Conservation (phyloP, 768 basidiomycete genomes). For the Pleurotus cornucopiae region DNA sequence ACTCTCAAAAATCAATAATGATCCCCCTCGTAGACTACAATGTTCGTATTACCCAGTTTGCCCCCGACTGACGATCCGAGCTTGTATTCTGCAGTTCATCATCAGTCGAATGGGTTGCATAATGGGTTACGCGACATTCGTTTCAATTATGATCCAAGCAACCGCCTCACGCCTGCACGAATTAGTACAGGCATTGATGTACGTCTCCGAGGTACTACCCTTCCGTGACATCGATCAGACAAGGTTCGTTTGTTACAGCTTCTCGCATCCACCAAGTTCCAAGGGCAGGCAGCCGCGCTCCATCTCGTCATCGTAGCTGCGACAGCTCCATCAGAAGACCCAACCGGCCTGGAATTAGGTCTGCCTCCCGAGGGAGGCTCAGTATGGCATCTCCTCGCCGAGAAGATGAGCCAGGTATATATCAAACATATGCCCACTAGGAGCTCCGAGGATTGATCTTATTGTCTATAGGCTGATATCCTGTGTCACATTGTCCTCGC, state of each 20-base stretch:
- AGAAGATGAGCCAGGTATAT: conserved; percentile 41
- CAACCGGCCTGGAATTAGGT: conserved; percentile 18
- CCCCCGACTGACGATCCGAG: conserved; percentile 28
- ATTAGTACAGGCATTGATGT: conserved; percentile 46
- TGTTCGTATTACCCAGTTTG: conserved; percentile 42
- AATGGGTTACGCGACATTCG: conserved; percentile 33
- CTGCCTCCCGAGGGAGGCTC: conserved; percentile 26
- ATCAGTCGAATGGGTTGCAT: conserved; percentile 37
- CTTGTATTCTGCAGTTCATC: conserved; percentile 23
- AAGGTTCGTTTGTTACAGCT: conserved; percentile 20
- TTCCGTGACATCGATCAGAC: conserved; percentile 10
- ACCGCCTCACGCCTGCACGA: conserved; percentile 38
- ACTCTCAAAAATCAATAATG: not conserved
- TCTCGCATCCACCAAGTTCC: conserved; percentile 27
- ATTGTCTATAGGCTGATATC: conserved; percentile 40
- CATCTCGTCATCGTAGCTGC: conserved; percentile 57
- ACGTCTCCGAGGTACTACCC: conserved; percentile 9
- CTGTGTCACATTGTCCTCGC: conserved; percentile 56
- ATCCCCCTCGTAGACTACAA: conserved; percentile 27
- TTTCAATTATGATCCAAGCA: conserved; percentile 38
- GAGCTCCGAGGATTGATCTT: not conserved
- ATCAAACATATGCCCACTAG: conserved; percentile 7
- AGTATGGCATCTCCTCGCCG: conserved; percentile 37
- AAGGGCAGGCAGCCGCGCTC: conserved; percentile 28
- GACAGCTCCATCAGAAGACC: conserved; percentile 33